Evolutionary conservation across 2,329 filamentous ascomycete genomes (phyloP), one percentile per base, ranked within the genome.

Genomic region (Akanthomyces muscarius): DNA sequence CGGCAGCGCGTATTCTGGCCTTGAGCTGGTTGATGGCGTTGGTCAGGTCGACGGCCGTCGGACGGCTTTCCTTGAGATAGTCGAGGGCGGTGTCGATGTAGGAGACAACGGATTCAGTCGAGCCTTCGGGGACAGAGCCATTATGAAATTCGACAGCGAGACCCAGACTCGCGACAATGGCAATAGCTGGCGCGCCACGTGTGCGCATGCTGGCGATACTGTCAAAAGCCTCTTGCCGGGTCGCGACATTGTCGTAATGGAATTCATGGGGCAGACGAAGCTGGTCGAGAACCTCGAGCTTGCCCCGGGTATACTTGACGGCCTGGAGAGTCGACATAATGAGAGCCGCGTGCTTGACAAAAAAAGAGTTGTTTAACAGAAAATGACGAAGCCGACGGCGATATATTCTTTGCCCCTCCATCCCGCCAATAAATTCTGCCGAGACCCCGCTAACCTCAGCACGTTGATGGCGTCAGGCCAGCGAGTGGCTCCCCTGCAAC

Each of bases 1-100:
- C 80, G 6, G 79, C 80, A 6, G 75, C 71, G 23, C 85, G 78
- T 25, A 91, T 84, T 25, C 85, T 79, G 10, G 77, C 80, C 71
- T 89, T 92, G 69, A 99, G 84, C 68, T 94, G 91, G 60, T 85
- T 80, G 66, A 94, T 92, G 53, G 94, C 94, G 77, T 98, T 96
- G 62, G 89, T 90, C 63, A 99, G 83, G 73, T 99, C 97, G 54
- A 99, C 95, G 5, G 95, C 95, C 0, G 95, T 99, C 1, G 95
- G 95, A 50, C 95, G 85, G 72, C 92, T 97, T 53, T 88, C 90
- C 69, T 95, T 89, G 53, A 99, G 83, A 73, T 96, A 97, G 68
- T 94, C 88, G 51, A 99, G 81, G 63, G 90, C 91, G 53, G 86
- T 81, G 63, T 88, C 80, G 66, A 97, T 91, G 73, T 90, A 90